phyloP scores from a whole-genome alignment of 1,139 yeast species.

The Candida gigantensis region DNA sequence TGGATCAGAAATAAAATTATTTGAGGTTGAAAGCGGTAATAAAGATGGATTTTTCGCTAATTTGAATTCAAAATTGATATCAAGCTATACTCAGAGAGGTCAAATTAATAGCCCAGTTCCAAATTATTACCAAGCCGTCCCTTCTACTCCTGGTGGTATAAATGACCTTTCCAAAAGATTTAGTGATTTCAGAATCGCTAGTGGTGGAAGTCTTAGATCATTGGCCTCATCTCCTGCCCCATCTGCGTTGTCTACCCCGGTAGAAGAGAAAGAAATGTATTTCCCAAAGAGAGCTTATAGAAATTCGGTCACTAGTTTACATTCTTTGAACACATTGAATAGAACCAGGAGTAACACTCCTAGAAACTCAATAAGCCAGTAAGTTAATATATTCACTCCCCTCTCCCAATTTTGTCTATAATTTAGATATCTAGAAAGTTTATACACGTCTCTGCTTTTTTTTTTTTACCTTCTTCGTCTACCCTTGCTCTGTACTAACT shows the following conservation, averaged over 20 bases:
- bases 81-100: constrained; percentile 9
- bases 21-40: constrained; percentile 49
- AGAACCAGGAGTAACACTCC: constrained; percentile 40
- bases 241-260: constrained; percentile 28
- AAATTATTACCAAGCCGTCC: constrained; percentile 20
- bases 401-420: background rate
- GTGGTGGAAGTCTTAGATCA: constrained; percentile 13
- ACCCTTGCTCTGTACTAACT: constrained; percentile 73
- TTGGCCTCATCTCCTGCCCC: constrained; percentile 25
- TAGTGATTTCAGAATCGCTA: constrained; percentile 42
- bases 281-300: constrained; percentile 22
- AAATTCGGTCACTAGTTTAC: constrained; percentile 42
- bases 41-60: constrained; percentile 42
- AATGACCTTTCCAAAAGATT: constrained; percentile 55
- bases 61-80: constrained; percentile 14
- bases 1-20: constrained; percentile 61
- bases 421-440: background rate
- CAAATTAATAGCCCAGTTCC: background rate
- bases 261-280: constrained; percentile 31
- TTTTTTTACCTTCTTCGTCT: constrained; percentile 32
- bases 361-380: constrained; percentile 38
- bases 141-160: constrained; percentile 43
- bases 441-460: background rate
- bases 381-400: no score
- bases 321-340: constrained; percentile 44